Base-by-base conservation (phyloP, 2,329 filamentous ascomycete genomes). In the Fusarium nodosum region DNA sequence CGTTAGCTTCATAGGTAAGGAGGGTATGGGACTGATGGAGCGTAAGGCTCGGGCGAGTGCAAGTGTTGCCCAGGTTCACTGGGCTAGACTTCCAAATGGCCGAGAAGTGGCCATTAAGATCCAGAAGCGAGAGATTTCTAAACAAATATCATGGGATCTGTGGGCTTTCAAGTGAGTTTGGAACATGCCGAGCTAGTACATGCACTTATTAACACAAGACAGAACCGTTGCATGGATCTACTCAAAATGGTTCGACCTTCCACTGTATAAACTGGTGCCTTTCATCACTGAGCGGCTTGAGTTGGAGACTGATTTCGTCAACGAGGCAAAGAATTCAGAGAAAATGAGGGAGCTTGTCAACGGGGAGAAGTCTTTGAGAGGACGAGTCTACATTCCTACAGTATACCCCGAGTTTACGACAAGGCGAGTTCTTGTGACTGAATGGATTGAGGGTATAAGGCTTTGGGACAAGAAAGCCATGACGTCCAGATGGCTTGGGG, bases 11-110 rank as follows among this genome's bases (percentile, higher is more conserved):
- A 84, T 83, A 1, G 88, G 91, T 4, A 88, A 89, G 83, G 82
- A 93, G 81, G 79, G 92, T 83, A 77, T 88, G 84, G 84, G 91
- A 74, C 56, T 90, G 68, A 87, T 90, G 83, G 87, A 90, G 79
- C 81, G 84, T 41, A 83, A 81, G 58, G 88, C 88, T 10, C 78
- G 91, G 64, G 92, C 91, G 1, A 95, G 92, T 76, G 96, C 96
- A 3, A 97, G 93, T 78, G 95, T 99, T 11, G 96, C 96, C 2
- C 96, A 98, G 81, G 96, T 99, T 3, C 96, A 98, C 78, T 97
- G 95, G 94, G 96, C 96, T 10, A 85, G 91, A 64, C 79, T 98
- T 59, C 81, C 88, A 5, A 95, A 98, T 81, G 96, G 96, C 0
- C 86, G 93, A 48, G 94, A 97, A 82, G 92, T 98, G 24, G 96